A percentile compares a stretch with the other conserved stretches of the same genome.
These are phyloP conservation scores for Gossypium gossypioides DNA, from an alignment of 441 rosid species.

Conservation along the genomic window DNA sequence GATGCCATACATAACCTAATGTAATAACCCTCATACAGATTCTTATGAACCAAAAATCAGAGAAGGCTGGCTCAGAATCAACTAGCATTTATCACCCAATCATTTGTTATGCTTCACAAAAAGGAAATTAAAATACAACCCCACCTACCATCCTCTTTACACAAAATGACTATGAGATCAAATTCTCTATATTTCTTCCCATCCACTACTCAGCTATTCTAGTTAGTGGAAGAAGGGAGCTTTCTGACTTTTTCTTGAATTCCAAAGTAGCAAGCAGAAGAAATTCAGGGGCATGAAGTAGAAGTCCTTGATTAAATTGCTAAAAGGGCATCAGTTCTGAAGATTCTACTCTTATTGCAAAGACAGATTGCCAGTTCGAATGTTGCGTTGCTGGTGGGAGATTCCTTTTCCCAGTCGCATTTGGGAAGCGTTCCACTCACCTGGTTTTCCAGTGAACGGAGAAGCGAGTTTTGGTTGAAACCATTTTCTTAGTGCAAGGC, in stretches of 20 bases:
- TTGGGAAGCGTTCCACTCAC: slow-evolving; percentile 38
- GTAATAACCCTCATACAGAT: not conserved
- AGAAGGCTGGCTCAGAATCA: not conserved
- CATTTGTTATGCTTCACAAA: not conserved
- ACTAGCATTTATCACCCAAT: not conserved
- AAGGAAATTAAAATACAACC: not conserved
- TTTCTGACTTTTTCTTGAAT: not conserved
- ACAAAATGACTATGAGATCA: not conserved
- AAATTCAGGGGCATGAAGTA: not conserved
- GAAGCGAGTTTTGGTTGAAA: slow-evolving; percentile 66
- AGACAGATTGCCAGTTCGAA: slow-evolving; percentile 60
- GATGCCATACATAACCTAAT: not conserved
- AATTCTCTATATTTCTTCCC: not conserved
- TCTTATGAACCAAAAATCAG: not conserved
- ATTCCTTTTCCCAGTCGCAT: slow-evolving; percentile 52
- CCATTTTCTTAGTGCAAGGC: slow-evolving; percentile 70
- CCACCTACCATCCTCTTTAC: not conserved
- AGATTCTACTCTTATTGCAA: slow-evolving; percentile 31
- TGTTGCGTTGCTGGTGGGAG: slow-evolving; percentile 58
- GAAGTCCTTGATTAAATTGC: not conserved
- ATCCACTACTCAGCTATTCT: not conserved
- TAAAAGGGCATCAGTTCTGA: not conserved
- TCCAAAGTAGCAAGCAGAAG: not conserved
- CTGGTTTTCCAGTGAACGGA: slow-evolving; percentile 55
- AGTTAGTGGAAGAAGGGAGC: not conserved